Conservation (phyloP, 352 stramenopile species). For the Phytophthora fragariae region DNA sequence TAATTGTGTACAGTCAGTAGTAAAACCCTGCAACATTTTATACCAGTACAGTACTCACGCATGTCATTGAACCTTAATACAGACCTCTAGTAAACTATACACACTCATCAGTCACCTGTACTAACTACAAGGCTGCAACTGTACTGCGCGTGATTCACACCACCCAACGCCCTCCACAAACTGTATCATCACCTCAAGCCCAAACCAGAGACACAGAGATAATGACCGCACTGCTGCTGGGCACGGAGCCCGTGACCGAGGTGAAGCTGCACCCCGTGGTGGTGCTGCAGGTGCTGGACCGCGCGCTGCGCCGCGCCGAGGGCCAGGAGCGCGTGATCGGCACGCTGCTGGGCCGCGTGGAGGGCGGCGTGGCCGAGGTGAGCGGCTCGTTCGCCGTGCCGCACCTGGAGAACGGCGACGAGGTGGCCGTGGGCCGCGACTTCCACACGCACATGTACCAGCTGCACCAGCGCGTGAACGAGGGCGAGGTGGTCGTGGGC, state of each 20-base stretch:
- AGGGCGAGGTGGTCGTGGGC: slow-evolving; percentile 95
- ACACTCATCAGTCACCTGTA: too few species aligned
- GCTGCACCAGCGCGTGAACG: slow-evolving; percentile 95
- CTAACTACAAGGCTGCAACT: too few species aligned
- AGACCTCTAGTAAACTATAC: too few species aligned
- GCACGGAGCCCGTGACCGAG: slow-evolving; percentile 82
- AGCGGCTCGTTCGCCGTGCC: slow-evolving; percentile 97
- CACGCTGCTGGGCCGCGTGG: slow-evolving; percentile 94
- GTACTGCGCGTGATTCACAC: too few species aligned
- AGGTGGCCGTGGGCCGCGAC: slow-evolving; percentile 98
- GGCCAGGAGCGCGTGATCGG: slow-evolving; percentile 96
- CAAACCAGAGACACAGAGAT: background rate
- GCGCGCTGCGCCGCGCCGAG: slow-evolving; percentile 94
- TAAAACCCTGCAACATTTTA: too few species aligned
- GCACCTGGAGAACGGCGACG: slow-evolving; percentile 95
- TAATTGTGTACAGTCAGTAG: too few species aligned
- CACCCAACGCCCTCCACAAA: too few species aligned
- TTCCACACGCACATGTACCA: slow-evolving; percentile 98
- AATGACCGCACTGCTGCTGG: slow-evolving; percentile 69
- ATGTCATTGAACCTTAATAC: too few species aligned
- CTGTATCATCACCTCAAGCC: too few species aligned
- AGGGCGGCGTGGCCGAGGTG: slow-evolving; percentile 90
- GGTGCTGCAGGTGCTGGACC: slow-evolving; percentile 97
- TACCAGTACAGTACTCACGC: too few species aligned
- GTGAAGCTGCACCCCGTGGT: slow-evolving; percentile 96